Conservation (phyloP, 257 asterid genomes). For the Nicotiana noctiflora region DNA sequence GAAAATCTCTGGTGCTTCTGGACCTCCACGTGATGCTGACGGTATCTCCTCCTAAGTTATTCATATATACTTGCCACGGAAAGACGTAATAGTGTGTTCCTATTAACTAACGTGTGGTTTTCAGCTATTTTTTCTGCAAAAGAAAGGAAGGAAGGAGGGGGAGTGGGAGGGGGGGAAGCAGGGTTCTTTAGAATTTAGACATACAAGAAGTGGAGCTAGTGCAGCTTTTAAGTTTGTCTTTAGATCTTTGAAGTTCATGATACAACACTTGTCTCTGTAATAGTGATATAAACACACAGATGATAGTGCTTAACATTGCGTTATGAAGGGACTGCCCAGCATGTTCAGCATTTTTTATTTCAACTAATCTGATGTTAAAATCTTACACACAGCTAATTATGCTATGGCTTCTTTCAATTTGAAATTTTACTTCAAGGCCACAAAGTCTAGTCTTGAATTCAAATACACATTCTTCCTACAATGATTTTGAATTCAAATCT, state of each 20-base stretch:
- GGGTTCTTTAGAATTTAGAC: not conserved
- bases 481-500: not conserved
- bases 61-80: not conserved
- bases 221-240: not conserved
- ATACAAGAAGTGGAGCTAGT: not conserved
- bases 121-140: not conserved
- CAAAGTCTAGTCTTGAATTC: not conserved
- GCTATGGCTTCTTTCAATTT: not conserved
- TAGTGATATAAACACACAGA: too few relatives aligned
- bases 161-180: not conserved
- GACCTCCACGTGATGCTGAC: constrained; percentile 98
- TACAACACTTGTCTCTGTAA: not conserved
- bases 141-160: not conserved
- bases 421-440: not conserved
- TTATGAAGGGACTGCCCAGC: not conserved
- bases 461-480: not conserved
- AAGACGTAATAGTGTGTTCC: not conserved
- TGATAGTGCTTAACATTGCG: not conserved
- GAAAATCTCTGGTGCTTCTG: constrained; percentile 68
- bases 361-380: not conserved
- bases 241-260: not conserved
- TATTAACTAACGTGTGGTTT: not conserved
- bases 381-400: not conserved
- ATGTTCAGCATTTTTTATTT: not conserved
- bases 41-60: constrained; percentile 37